Base-by-base conservation (phyloP, 441 rosid species). In the California macrophylla region DNA sequence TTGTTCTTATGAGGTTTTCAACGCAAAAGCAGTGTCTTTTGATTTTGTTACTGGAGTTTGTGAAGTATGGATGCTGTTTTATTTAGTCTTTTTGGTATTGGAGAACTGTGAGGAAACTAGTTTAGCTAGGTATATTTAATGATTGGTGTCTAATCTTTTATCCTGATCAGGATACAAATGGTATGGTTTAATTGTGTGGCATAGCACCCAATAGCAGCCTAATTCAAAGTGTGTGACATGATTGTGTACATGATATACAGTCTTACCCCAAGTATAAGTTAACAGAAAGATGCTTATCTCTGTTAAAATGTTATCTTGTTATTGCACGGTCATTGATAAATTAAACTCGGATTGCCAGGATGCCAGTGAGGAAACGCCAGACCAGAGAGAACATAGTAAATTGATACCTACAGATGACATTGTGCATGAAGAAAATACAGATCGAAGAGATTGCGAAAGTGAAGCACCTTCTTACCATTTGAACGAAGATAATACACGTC, bases 351-450 rank as follows among this genome's bases (percentile, higher is more conserved):
- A 15, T 68, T 38, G 9, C 34, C 64, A 6, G 20, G 64, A 26
- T 69, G 38, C 9, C 32, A 66, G 70, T 25, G 66, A 45, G 52
- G 66, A 70, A 29, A 64, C 3, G 63, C 72, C 64, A 21, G 63
- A 68, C 18, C 34, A 66, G 54, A 29, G 38, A 60, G 61, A 69
- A 28, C 60, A 66, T 3, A 23, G 29, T 32, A 75, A 62, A 42
- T 63, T 24, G 23, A 25, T 63, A 60, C 71, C 25, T 30, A 20
- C n/a, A 29, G 30, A 58, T 64, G 66, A 63, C 24, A 4, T 52
- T 26, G 25, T 25, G 26, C 56, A 24, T 23, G 72, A 70, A 23
- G 73, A 73, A 10, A 72, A 60, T 15, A 21, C 58, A 36, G 21
- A 2, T 54, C 64, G 63, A 58, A 29, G 34, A 52, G 54, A 47